A percentile compares a stretch with the other conserved stretches of the same genome.
These are phyloP conservation scores for Microcyclospora tardicrescens DNA, from an alignment of 2,329 filamentous ascomycete genomes.

Conservation along the genomic window DNA sequence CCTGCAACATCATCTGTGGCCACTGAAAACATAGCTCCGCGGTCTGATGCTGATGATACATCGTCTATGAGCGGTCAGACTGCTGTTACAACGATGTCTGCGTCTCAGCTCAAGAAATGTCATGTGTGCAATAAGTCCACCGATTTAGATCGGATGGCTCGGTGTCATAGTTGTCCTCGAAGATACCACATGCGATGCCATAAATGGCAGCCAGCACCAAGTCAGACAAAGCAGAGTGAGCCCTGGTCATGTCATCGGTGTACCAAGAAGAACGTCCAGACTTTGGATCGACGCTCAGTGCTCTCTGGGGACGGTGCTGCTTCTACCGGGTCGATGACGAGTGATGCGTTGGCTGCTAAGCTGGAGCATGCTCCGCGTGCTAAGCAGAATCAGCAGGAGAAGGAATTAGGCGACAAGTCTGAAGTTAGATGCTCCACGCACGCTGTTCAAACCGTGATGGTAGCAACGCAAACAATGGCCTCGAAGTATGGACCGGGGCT, in stretches of 20 bases:
- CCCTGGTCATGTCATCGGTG: conserved; percentile 18
- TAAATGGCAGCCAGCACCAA: conserved; percentile 5
- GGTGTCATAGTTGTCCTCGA: conserved; percentile 22
- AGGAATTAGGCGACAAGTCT: too few relatives aligned
- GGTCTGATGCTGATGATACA: conserved; percentile 1
- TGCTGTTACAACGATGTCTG: conserved; percentile 10
- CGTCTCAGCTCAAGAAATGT: conserved; percentile 13
- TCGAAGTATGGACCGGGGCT: too few relatives aligned
- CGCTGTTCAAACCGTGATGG: too few relatives aligned
- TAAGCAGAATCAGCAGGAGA: too few relatives aligned
- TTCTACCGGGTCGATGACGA: too few relatives aligned
- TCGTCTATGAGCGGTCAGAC: conserved; percentile 10
- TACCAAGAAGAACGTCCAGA: conserved; percentile 5
- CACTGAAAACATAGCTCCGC: neutral
- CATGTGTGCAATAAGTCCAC: conserved; percentile 19
- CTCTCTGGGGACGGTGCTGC: too few relatives aligned
- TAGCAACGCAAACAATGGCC: too few relatives aligned
- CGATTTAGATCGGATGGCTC: conserved; percentile 4
- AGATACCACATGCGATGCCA: conserved; percentile 26
- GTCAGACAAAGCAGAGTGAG: neutral
- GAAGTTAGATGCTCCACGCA: too few relatives aligned
- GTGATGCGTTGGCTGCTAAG: too few relatives aligned
- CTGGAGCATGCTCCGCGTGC: too few relatives aligned
- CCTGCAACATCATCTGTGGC: too few relatives aligned
- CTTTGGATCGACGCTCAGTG: neutral